phyloP scores from a whole-genome alignment of 139 green algal species.

The Tetraselmis striata region DNA sequence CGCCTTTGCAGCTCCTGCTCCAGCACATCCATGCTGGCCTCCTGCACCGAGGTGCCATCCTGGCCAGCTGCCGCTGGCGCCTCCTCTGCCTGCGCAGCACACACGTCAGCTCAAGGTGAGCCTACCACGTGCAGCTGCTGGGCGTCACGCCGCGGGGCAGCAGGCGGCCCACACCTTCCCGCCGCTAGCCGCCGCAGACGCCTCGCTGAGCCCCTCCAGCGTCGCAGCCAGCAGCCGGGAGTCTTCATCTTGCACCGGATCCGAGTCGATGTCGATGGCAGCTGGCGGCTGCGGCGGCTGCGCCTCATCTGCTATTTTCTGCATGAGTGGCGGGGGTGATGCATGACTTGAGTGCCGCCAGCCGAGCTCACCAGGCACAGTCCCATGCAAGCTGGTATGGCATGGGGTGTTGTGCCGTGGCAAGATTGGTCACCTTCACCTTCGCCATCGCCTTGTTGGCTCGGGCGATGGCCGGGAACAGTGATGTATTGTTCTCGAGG shows the following conservation, averaged over 20 bases:
- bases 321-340: background rate
- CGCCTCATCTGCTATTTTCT: background rate
- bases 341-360: background rate
- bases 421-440: background rate
- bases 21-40: background rate
- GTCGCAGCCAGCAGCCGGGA: background rate
- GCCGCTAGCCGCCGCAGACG: background rate
- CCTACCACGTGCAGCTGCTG: background rate
- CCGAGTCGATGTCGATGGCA: background rate
- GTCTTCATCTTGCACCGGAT: background rate
- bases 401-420: background rate
- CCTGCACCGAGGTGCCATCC: background rate
- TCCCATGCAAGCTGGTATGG: background rate
- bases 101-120: background rate
- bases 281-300: background rate
- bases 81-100: background rate
- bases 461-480: background rate
- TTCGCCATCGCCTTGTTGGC: background rate
- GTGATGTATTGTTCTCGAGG: background rate
- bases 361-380: background rate
- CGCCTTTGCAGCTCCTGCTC: background rate
- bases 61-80: background rate
- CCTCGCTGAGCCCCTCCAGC: background rate
- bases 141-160: background rate
- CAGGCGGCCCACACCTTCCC: background rate